Percentiles rank a stretch among this genome's conserved stretches.
phyloP scores from a whole-genome alignment of 805 yeast species.

The Zygosaccharomyces rouxii region DNA sequence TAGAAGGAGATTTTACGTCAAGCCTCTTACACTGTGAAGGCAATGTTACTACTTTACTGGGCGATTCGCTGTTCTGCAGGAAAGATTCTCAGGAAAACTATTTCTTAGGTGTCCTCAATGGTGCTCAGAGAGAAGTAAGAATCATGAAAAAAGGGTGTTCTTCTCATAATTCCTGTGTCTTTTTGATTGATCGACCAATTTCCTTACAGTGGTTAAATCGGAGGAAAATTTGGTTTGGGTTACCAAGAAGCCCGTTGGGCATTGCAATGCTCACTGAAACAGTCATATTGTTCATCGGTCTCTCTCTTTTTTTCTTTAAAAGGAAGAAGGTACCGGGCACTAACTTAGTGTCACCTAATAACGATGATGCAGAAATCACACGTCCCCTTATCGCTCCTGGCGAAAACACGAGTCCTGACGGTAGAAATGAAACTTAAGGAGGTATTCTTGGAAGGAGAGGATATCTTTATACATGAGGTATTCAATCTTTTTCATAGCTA shows the following conservation, averaged over 20 bases:
- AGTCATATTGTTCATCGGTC: slow-evolving; percentile 24
- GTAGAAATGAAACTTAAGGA: not conserved
- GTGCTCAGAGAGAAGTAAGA: slow-evolving; percentile 53
- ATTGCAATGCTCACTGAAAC: slow-evolving; percentile 64
- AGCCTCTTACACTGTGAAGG: slow-evolving; percentile 47
- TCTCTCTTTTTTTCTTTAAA: not conserved
- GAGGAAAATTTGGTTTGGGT: slow-evolving; percentile 50
- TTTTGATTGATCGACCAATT: slow-evolving; percentile 64
- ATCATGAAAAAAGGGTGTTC: slow-evolving; percentile 61
- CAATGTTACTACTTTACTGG: slow-evolving; percentile 41
- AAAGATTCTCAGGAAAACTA: slow-evolving; percentile 37
- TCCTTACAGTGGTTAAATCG: slow-evolving; percentile 56
- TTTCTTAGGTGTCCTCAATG: slow-evolving; percentile 43
- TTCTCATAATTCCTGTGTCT: slow-evolving; percentile 48
- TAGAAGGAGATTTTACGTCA: slow-evolving; percentile 52
- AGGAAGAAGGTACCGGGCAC: not conserved
- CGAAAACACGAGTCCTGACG: not conserved
- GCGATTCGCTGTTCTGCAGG: slow-evolving; percentile 43
- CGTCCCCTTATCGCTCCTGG: not conserved
- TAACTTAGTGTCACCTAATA: not conserved
- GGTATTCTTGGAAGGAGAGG: not conserved
- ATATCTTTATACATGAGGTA: not conserved
- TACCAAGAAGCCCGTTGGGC: slow-evolving; percentile 65
- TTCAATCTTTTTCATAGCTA: not conserved
- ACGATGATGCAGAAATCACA: not conserved